A percentile compares a stretch with the other conserved stretches of the same genome.
Evolutionary conservation across 768 basidiomycete genomes (phyloP).

Genomic region (Tephrocybe rancida): DNA sequence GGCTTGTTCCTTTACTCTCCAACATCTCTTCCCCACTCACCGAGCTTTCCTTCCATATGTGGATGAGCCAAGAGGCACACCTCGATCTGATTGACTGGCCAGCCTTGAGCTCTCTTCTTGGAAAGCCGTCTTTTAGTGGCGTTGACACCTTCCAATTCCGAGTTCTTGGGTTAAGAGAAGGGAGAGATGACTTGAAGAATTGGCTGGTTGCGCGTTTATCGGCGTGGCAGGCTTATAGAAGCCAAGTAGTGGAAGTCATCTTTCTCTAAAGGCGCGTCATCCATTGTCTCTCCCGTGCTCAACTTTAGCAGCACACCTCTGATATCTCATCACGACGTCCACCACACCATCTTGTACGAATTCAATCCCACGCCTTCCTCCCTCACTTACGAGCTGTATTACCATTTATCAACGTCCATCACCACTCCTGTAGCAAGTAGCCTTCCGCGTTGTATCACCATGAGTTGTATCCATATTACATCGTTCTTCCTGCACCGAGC

Average conservation of each 20-base stretch:
- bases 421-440: not conserved
- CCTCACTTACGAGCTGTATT: not conserved
- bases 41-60: conserved; percentile 29
- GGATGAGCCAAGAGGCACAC: conserved; percentile 35
- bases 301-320: not conserved
- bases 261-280: not conserved
- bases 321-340: not conserved
- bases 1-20: conserved; percentile 29
- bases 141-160: conserved; percentile 23
- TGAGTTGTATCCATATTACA: too few species aligned
- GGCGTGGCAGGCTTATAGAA: not conserved
- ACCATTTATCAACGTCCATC: not conserved
- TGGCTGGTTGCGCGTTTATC: conserved; percentile 30
- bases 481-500: too few species aligned
- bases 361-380: not conserved
- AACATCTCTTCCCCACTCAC: conserved; percentile 23
- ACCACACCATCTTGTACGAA: not conserved
- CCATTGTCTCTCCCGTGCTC: not conserved
- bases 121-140: conserved; percentile 7
- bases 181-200: conserved; percentile 21
- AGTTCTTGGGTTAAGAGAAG: conserved; percentile 33
- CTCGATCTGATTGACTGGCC: conserved; percentile 34
- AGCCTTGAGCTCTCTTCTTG: conserved; percentile 23
- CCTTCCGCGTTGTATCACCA: not conserved
- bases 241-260: conserved; percentile 1